Percentiles rank a stretch among this genome's conserved stretches.
Conservation (phyloP, 805 yeast species). For the Candida montana region DNA sequence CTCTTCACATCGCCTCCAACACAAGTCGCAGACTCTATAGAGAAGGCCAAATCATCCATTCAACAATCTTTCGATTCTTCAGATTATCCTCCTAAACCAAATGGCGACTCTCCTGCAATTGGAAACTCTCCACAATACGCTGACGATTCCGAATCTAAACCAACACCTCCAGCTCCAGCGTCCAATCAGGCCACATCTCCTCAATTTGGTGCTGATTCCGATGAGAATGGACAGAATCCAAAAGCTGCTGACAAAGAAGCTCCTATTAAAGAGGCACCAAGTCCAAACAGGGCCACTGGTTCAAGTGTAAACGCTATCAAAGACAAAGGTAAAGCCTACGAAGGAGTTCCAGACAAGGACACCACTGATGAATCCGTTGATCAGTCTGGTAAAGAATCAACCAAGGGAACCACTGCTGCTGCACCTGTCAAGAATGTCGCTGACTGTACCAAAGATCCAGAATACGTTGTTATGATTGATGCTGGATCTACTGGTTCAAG, state of each 20-base stretch:
- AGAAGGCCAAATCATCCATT: conserved; percentile 22
- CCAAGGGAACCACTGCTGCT: conserved; percentile 11
- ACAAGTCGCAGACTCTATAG: conserved; percentile 29
- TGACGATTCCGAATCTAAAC: conserved; percentile 18
- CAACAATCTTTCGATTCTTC: conserved; percentile 10
- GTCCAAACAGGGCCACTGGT: conserved; percentile 17
- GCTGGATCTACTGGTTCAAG: conserved; percentile 98
- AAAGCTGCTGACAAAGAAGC: conserved; percentile 23
- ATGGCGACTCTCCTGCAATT: conserved; percentile 2
- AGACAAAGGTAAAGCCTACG: conserved; percentile 23
- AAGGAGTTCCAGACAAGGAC: conserved; percentile 26
- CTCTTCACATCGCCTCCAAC: conserved; percentile 44
- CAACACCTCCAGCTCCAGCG: background rate
- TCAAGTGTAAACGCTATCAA: conserved; percentile 23
- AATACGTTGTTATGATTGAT: conserved; percentile 89
- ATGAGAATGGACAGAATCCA: conserved; percentile 19
- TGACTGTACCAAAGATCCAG: conserved; percentile 39
- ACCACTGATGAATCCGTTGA: conserved; percentile 9
- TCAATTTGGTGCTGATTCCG: conserved; percentile 21
- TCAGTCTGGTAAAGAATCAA: conserved; percentile 16
- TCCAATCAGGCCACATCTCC: conserved; percentile 15
- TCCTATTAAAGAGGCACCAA: conserved; percentile 26
- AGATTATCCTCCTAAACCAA: conserved; percentile 13
- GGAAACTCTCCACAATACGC: conserved; percentile 24
- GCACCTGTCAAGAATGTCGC: conserved; percentile 12